A percentile compares a stretch with the other conserved stretches of the same genome.
Conservation (phyloP, 768 basidiomycete genomes). For the Naganishia onofrii region DNA sequence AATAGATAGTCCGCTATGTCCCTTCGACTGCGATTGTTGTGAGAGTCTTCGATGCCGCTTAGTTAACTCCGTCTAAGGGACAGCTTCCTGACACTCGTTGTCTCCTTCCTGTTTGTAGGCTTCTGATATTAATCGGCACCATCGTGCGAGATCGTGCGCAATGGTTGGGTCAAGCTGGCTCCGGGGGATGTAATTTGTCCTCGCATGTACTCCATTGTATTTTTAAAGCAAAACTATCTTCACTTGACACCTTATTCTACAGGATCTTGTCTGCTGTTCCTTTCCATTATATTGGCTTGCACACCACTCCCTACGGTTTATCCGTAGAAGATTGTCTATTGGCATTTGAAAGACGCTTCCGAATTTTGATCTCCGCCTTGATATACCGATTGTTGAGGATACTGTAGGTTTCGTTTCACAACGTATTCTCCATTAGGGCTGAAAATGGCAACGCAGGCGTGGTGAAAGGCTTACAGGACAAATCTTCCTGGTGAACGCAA, state of each 20-base stretch:
- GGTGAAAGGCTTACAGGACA: constrained; percentile 1
- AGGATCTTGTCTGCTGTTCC: not conserved
- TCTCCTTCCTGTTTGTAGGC: too few species aligned
- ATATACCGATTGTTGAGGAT: constrained; percentile 5
- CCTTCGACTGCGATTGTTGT: constrained; percentile 54
- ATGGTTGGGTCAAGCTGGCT: not conserved
- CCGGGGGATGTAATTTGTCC: not conserved
- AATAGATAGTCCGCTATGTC: constrained; percentile 50
- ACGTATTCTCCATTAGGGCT: not conserved
- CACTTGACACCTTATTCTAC: not conserved
- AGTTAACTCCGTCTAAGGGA: not conserved
- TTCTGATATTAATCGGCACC: too few species aligned
- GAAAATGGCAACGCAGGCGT: too few species aligned
- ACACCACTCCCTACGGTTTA: not conserved
- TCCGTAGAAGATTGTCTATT: too few species aligned
- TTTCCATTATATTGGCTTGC: not conserved
- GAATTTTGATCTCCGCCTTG: constrained; percentile 7
- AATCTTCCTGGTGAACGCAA: constrained; percentile 1
- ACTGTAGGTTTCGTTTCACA: not conserved
- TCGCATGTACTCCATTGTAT: not conserved
- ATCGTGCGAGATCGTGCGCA: too few species aligned
- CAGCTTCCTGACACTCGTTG: not conserved
- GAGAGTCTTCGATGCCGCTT: constrained; percentile 11
- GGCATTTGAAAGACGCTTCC: constrained; percentile 14
- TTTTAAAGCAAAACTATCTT: not conserved